Evolutionary conservation across 441 rosid species (phyloP).

Genomic region (Codiaeum variegatum): DNA sequence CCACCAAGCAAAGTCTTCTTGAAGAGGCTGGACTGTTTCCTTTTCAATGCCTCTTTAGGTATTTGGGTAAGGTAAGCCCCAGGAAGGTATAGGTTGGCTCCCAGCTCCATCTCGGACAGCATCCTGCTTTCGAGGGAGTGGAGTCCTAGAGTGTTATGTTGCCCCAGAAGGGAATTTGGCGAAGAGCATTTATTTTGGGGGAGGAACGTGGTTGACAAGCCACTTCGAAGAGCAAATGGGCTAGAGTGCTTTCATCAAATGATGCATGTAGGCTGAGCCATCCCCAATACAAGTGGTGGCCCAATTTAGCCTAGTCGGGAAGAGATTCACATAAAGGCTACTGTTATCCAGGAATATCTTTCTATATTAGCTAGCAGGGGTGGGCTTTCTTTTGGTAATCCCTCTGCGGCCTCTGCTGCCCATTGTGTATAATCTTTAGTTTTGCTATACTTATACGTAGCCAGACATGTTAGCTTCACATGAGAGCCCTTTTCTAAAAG

Average conservation of each 20-base stretch:
- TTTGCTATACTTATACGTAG: no score
- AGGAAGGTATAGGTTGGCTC: conserved; percentile 3
- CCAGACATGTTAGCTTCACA: no score
- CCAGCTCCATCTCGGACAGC: conserved; percentile 1
- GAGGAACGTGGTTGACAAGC: background rate
- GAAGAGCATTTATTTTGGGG: background rate
- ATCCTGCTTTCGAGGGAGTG: background rate
- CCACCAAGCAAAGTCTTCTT: conserved; percentile 9
- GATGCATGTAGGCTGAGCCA: background rate
- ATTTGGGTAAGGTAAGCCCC: conserved; percentile 9
- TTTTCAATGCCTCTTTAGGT: background rate
- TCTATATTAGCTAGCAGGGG: no score
- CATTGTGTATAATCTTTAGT: no score
- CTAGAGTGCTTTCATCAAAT: background rate
- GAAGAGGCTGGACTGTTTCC: conserved; percentile 3
- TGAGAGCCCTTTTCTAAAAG: no score
- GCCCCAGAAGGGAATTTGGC: background rate
- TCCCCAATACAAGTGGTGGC: background rate
- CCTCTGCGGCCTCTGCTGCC: no score
- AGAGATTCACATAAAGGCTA: background rate
- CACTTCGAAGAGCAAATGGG: background rate
- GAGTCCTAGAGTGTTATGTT: background rate
- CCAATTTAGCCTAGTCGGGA: background rate
- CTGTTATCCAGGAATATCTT: background rate
- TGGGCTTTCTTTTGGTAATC: no score